Conservation (phyloP, 1,139 yeast genomes). For the Martiniozyma asiatica region DNA sequence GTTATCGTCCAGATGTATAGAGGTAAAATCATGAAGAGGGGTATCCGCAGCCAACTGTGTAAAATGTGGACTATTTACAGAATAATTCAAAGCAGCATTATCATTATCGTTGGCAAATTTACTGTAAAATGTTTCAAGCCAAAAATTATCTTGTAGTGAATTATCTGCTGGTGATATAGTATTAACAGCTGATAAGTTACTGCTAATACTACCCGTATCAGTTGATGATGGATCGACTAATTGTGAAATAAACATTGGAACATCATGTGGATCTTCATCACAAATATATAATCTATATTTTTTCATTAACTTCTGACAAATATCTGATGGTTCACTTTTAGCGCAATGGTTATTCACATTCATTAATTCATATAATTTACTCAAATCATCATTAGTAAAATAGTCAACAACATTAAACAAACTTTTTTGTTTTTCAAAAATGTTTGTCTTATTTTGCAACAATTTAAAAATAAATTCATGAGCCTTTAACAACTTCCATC, state of each 20-base stretch:
- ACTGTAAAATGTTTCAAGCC: constrained; percentile 11
- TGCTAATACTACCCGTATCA: too few species aligned
- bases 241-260: neutral
- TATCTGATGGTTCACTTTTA: constrained; percentile 1
- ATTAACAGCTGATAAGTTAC: too few species aligned
- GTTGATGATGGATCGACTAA: too few species aligned
- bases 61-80: too few species aligned
- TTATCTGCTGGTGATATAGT: too few species aligned
- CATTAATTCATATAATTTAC: constrained; percentile 10
- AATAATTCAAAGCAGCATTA: too few species aligned
- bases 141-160: constrained; percentile 11
- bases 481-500: constrained; percentile 42
- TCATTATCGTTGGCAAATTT: neutral
- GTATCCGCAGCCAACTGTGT: too few species aligned
- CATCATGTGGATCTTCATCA: constrained; percentile 4
- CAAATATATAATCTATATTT: constrained; percentile 2
- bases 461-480: constrained; percentile 31
- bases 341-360: constrained; percentile 5
- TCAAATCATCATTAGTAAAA: constrained; percentile 11
- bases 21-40: too few species aligned
- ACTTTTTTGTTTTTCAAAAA: constrained; percentile 2
- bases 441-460: constrained; percentile 16
- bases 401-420: constrained; percentile 11
- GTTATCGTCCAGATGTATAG: too few species aligned
- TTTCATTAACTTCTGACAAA: constrained; percentile 1